Evolutionary conservation across 345 rosid genomes (phyloP), one percentile per base, ranked within the genome.

Genomic region (Anastatica hierochuntica): DNA sequence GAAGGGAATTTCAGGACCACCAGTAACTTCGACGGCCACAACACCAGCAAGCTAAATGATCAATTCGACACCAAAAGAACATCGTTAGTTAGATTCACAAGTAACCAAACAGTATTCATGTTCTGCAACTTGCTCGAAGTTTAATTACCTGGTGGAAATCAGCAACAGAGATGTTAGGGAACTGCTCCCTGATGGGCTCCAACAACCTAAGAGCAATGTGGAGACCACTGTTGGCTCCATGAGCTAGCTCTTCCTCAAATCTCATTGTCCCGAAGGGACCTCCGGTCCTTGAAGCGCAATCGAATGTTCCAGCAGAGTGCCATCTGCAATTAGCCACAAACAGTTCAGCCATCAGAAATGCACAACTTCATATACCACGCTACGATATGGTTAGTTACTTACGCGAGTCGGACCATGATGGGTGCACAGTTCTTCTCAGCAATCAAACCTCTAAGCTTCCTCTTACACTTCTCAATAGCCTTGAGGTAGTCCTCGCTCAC

Each of bases 301-400:
- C 98, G 43, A 49, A 90, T 1, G 98, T 90, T 34, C 98, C 98
- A 39, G 98, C 95, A 1, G 98, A 84, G 81, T 90, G 98, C 98
- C 98, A 87, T 24, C 98, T 90, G 76, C 42, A 58, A 17, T 30
- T 7, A 46, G 11, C 10, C 16, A n/a, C n/a, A 58, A 13, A 14
- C 7, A 48, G 35, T 44, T 19, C 12, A 42, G 9, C 31, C 51
- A 24, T 43, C 14, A 11, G 47, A 57, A 39, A 16, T 2, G 5
- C 47, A 11, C 4, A 53, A n/a, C n/a, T n/a, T 20, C 26, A n/a
- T 1, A 19, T 7, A 43, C 43, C 3, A 14, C 5, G 0, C 5
- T 11, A 6, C 18, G 14, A 43, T 44, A 13, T 6, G 13, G 7
- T 15, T 10, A n/a, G 40, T n/a, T 6, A 58, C 81, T 26, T 77